Evolutionary conservation across 2,329 filamentous ascomycete genomes (phyloP).

Genomic region (Aphanocladium album): DNA sequence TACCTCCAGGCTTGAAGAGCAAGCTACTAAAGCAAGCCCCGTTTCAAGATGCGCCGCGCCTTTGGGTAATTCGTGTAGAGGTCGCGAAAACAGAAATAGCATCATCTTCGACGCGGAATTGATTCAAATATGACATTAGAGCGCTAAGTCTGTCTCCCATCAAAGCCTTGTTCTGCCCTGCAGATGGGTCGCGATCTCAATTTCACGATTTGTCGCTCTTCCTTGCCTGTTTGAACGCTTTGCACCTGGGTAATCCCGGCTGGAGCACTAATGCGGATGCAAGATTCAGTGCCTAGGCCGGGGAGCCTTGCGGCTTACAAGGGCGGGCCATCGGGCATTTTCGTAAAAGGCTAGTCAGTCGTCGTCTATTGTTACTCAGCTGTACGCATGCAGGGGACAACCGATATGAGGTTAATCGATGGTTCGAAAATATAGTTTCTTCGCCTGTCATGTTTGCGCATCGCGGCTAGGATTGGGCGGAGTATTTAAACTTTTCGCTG

Average conservation of each 20-base stretch:
- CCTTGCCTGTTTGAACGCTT: neutral
- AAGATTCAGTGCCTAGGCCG: neutral
- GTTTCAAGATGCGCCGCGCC: neutral
- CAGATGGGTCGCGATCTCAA: neutral
- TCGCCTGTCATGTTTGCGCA: neutral
- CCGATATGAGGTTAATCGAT: neutral
- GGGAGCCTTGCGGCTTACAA: neutral
- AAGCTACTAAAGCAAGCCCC: neutral
- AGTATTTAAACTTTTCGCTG: slow-evolving; percentile 6
- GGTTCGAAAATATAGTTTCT: neutral
- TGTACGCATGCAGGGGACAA: neutral
- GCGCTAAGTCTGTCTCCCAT: neutral
- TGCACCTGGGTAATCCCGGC: neutral
- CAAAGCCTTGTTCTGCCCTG: neutral
- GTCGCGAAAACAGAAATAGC: neutral
- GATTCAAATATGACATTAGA: neutral
- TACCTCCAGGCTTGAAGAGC: neutral
- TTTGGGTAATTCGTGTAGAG: neutral
- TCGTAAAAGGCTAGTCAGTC: neutral
- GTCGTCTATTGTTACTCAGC: neutral
- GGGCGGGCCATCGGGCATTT: neutral
- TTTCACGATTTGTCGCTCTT: neutral
- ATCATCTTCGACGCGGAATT: neutral
- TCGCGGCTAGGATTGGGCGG: neutral
- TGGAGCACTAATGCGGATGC: neutral